Conservation (phyloP, 306 rosid species). For the Dryas alaskensis region DNA sequence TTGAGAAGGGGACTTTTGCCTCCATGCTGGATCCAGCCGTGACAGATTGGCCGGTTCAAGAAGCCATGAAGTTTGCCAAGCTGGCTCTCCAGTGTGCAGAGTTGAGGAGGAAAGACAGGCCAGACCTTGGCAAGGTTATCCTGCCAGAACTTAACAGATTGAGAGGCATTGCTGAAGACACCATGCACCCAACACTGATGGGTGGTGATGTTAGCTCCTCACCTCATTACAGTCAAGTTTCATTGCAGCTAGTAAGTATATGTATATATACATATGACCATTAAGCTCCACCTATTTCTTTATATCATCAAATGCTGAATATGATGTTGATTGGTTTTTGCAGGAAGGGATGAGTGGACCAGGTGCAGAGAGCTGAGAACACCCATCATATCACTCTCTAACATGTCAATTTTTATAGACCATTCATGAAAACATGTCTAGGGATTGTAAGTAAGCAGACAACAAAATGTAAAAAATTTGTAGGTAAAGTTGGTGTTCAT, state of each 20-base stretch:
- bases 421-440: not conserved
- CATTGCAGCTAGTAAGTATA: slow-evolving; percentile 52
- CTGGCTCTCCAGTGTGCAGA: slow-evolving; percentile 72
- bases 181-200: slow-evolving; percentile 10
- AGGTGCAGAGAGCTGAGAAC: not conserved
- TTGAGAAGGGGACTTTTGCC: slow-evolving; percentile 59
- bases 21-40: slow-evolving; percentile 67
- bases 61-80: slow-evolving; percentile 55
- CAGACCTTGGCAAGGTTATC: slow-evolving; percentile 66
- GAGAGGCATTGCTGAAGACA: slow-evolving; percentile 54
- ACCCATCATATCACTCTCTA: not conserved
- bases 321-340: not conserved
- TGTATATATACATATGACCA: not conserved
- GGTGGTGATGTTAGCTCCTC: slow-evolving; percentile 19
- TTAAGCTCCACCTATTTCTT: not conserved
- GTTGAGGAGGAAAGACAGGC: slow-evolving; percentile 75
- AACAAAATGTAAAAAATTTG: not conserved
- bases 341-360: slow-evolving; percentile 20
- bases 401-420: not conserved
- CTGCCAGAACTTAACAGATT: slow-evolving; percentile 70
- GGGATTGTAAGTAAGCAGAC: not conserved
- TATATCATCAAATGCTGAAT: not conserved
- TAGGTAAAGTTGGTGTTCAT: slow-evolving; percentile 1
- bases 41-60: slow-evolving; percentile 78
- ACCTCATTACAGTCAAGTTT: slow-evolving; percentile 43